A percentile compares a stretch with the other conserved stretches of the same genome.
phyloP scores from a whole-genome alignment of 345 rosid genomes.

The Corchorus olitorius region DNA sequence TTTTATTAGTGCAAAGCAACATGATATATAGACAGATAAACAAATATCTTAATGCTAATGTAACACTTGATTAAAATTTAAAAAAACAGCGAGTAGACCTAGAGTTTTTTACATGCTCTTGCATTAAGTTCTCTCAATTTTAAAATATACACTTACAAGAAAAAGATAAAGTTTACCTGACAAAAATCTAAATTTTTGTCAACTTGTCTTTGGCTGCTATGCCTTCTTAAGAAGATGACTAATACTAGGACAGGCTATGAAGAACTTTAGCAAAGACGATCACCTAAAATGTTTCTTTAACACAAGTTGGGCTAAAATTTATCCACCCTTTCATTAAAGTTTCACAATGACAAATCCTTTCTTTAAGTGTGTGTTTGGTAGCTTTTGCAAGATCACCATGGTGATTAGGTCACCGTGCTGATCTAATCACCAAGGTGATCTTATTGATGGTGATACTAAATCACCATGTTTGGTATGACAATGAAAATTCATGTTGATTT shows the following conservation, averaged over 20 bases:
- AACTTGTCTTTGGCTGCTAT: not conserved
- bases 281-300: not conserved
- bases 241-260: not conserved
- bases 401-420: no score
- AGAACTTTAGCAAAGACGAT: slow-evolving; percentile 7
- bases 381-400: no score
- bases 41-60: not conserved
- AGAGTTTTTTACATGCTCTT: not conserved
- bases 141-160: not conserved
- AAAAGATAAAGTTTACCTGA: not conserved
- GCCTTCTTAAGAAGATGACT: not conserved
- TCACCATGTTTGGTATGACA: no score
- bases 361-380: not conserved
- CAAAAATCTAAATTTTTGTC: not conserved
- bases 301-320: not conserved
- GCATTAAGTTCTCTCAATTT: not conserved
- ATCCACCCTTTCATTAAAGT: not conserved
- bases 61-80: not conserved
- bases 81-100: not conserved
- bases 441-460: no score
- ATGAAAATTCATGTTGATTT: no score
- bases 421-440: no score
- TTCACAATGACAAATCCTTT: not conserved
- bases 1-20: slow-evolving; percentile 1
- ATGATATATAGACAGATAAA: slow-evolving; percentile 1